Evolutionary conservation across 306 rosid genomes (phyloP).

Genomic region (Acacia acuminata): DNA sequence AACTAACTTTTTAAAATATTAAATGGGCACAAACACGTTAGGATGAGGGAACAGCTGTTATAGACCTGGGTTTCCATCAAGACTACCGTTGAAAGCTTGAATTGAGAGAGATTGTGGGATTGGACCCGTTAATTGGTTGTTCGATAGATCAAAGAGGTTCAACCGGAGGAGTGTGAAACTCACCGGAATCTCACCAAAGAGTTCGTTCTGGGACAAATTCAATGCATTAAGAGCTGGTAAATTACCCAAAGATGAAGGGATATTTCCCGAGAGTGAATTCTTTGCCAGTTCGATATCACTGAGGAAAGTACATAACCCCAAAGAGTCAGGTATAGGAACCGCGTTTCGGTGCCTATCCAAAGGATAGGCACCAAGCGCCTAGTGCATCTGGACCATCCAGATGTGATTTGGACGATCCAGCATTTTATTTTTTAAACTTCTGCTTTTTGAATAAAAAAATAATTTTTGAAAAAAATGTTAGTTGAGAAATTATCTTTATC

Average conservation of each 20-base stretch:
- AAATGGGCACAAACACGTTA: no score
- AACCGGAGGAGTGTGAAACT: slow-evolving; percentile 56
- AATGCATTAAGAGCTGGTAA: slow-evolving; percentile 62
- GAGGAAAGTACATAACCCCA: slow-evolving; percentile 57
- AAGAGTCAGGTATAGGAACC: slow-evolving; percentile 66
- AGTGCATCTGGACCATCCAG: no score
- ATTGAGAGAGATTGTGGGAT: slow-evolving; percentile 62
- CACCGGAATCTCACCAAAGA: slow-evolving; percentile 75
- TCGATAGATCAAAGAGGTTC: slow-evolving; percentile 73
- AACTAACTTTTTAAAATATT: no score
- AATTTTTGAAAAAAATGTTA: no score
- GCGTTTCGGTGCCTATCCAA: no score
- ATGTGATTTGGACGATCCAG: no score
- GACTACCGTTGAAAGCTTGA: slow-evolving; percentile 82
- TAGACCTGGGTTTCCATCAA: slow-evolving; percentile 69
- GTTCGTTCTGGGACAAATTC: slow-evolving; percentile 58
- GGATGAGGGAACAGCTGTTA: no score
- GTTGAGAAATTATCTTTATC: no score
- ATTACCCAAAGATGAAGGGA: slow-evolving; percentile 73
- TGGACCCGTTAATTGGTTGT: slow-evolving; percentile 58
- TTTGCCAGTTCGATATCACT: slow-evolving; percentile 54
- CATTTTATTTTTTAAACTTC: no score
- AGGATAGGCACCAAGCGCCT: no score
- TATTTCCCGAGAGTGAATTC: slow-evolving; percentile 54
- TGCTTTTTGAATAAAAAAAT: no score